Evolutionary conservation across 2,329 filamentous ascomycete species (phyloP).

Genomic region (Fusarium ambrosium): DNA sequence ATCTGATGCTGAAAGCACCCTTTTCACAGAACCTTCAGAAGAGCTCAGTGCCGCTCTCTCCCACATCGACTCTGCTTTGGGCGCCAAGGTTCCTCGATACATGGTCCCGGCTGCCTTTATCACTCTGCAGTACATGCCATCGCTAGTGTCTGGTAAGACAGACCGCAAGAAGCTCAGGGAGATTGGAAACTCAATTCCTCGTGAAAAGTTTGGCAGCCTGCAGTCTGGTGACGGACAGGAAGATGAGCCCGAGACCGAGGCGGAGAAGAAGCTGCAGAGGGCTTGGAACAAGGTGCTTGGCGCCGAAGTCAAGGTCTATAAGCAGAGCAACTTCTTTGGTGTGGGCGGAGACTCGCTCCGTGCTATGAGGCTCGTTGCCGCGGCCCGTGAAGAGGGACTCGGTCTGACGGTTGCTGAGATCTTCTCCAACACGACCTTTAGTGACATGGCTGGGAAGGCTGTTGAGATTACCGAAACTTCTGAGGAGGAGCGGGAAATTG

Average conservation of each 20-base stretch:
- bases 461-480: background rate
- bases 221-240: background rate
- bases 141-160: constrained; percentile 63
- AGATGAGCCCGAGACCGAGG: background rate
- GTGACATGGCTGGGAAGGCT: background rate
- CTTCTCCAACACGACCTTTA: background rate
- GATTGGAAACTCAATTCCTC: background rate
- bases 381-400: constrained; percentile 51
- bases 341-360: constrained; percentile 65
- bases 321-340: constrained; percentile 61
- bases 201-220: background rate
- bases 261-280: constrained; percentile 4
- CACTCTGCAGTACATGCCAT: constrained; percentile 60
- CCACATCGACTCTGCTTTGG: constrained; percentile 50
- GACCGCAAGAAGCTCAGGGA: constrained; percentile 50
- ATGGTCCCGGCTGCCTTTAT: constrained; percentile 65
- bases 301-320: constrained; percentile 50
- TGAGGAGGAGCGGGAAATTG: constrained; percentile 35
- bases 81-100: constrained; percentile 57
- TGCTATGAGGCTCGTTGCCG: constrained; percentile 65
- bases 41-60: constrained; percentile 43
- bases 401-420: background rate
- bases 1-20: constrained; percentile 1
- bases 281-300: constrained; percentile 57
- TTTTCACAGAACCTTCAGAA: constrained; percentile 49